Base-by-base conservation (phyloP, 768 basidiomycete species). In the Scleroderma citrinum region DNA sequence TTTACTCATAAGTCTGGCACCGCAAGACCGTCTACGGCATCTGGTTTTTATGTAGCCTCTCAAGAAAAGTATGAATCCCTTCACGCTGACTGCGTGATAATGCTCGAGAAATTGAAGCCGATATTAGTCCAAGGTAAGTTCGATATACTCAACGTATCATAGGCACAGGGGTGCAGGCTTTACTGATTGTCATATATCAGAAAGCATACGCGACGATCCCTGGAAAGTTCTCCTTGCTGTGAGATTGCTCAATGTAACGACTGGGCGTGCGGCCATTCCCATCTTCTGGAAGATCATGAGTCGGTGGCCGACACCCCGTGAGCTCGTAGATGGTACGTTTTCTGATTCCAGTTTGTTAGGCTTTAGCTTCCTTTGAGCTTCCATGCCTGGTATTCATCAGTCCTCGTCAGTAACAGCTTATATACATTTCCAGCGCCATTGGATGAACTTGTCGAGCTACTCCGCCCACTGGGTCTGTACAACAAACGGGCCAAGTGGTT, bases 151-250 rank as follows among this genome's bases (percentile, higher is more conserved):
- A 31, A 30, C 35, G 14, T 20, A 5, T 2, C 20, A 3, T 31
- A 5, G 10, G 40, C 31, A 34, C 38, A 11, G 2, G 0, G 12
- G 31, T 39, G 13, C 17, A 2, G 24, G 13, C n/a, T 24, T 5
- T 10, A 39, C 35, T 17, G 1, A n/a, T 26, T n/a, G 14, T 20
- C 34, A 30, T 38, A 21, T 30, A 17, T 20, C 47, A 84, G 81
- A 83, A 57, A 60, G 57, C 39, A 67, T 85, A 20, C 70, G 74
- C 0, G 62, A 74, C 17, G 73, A 82, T 55, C 81, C 83, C 6
- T 88, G 85, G 83, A 85, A 80, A 61, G 62, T 89, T 31, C 69
- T 89, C 7, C 71, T 88, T 17, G 82, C 81, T 1, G 79, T 78
- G 6, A 81, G 76, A 31, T 68, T 89, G 5, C 74, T 89, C 17